A percentile compares a stretch with the other conserved stretches of the same genome.
phyloP scores from a whole-genome alignment of 208 protist genomes.

The Leishmania tarentolae region DNA sequence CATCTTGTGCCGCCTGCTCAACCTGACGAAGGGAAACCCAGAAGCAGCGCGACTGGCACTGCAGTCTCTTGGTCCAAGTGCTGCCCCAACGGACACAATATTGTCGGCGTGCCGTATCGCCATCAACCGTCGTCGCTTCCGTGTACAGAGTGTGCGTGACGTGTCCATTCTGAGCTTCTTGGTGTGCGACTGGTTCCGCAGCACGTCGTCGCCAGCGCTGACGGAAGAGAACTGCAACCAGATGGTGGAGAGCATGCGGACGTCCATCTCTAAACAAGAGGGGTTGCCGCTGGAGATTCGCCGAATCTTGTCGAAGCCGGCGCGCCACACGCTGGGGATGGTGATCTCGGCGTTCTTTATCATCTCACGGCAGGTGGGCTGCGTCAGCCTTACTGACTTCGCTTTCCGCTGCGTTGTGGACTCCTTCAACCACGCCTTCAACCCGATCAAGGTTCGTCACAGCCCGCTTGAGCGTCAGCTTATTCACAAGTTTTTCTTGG shows the following conservation, averaged over 20 bases:
- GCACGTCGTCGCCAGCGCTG: conserved; percentile 63
- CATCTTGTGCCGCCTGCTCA: conserved; percentile 75
- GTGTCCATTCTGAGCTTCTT: conserved; percentile 74
- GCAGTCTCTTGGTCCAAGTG: conserved; percentile 63
- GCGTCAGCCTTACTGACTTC: conserved; percentile 44
- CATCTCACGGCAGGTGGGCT: conserved; percentile 46
- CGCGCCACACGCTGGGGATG: conserved; percentile 80
- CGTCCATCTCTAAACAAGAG: conserved; percentile 35
- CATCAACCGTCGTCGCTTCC: conserved; percentile 80
- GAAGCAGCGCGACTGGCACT: conserved; percentile 47
- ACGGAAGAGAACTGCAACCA: conserved; percentile 57
- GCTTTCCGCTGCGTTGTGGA: conserved; percentile 72
- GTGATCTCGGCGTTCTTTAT: conserved; percentile 70
- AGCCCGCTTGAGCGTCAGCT: conserved; percentile 74
- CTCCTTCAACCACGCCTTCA: conserved; percentile 76
- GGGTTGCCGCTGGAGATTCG: conserved; percentile 46
- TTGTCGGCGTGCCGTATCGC: conserved; percentile 64
- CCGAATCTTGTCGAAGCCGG: conserved; percentile 57
- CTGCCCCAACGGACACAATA: conserved; percentile 43
- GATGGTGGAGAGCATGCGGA: conserved; percentile 63
- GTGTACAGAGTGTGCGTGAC: conserved; percentile 57
- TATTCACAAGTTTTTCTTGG: conserved; percentile 70
- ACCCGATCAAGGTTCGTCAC: conserved; percentile 70
- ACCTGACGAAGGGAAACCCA: conserved; percentile 49
- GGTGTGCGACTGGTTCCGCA: conserved; percentile 82